phyloP scores from a whole-genome alignment of 1,284 basidiomycete genomes.

The Caloboletus firmus region DNA sequence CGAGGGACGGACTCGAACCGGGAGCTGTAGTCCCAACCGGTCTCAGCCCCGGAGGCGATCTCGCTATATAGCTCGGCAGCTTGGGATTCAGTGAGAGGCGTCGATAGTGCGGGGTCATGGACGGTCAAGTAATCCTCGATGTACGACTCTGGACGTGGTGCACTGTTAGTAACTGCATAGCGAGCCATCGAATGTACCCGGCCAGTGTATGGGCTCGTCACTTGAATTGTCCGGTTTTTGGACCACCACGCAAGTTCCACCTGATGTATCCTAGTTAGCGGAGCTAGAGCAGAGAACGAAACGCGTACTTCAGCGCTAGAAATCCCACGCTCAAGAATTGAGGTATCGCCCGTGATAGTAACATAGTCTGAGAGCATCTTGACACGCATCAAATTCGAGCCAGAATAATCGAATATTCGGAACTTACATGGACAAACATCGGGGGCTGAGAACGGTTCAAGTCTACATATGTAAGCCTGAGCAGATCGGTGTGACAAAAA shows the following conservation, averaged over 20 bases:
- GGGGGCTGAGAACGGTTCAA: conserved; percentile 90
- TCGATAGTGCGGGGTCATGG: conserved; percentile 55
- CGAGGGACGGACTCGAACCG: conserved; percentile 49
- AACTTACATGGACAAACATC: conserved; percentile 71
- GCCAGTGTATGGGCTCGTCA: conserved; percentile 75
- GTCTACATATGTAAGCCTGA: conserved; percentile 45
- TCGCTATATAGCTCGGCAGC: conserved; percentile 80
- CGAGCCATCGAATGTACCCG: conserved; percentile 65
- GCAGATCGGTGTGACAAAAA: conserved; percentile 3
- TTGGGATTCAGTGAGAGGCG: conserved; percentile 60
- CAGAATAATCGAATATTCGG: not conserved
- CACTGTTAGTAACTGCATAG: conserved; percentile 79
- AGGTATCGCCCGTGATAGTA: conserved; percentile 55
- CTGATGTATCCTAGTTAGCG: conserved; percentile 36
- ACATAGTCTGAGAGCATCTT: conserved; percentile 73
- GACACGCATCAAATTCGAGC: conserved; percentile 1
- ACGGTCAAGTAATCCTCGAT: conserved; percentile 76
- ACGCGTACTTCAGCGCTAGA: conserved; percentile 55
- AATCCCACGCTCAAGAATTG: conserved; percentile 62
- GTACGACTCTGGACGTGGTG: conserved; percentile 88
- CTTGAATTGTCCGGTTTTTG: conserved; percentile 68
- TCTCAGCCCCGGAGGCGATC: conserved; percentile 85
- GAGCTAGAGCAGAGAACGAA: conserved; percentile 38
- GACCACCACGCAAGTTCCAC: conserved; percentile 84
- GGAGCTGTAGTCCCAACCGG: conserved; percentile 59